Evolutionary conservation across 805 yeast genomes (phyloP).

Genomic region (Candida berthetii): DNA sequence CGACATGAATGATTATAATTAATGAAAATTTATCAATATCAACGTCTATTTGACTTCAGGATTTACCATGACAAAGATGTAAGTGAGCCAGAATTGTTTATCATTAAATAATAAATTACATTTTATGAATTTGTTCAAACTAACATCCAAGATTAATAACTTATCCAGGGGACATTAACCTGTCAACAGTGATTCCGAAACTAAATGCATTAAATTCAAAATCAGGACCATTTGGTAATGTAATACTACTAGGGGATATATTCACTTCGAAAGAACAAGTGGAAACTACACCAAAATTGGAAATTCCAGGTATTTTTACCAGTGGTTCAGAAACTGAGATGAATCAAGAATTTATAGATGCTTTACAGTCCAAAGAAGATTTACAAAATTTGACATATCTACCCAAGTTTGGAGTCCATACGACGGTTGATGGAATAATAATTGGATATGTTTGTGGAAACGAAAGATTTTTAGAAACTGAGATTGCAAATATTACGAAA

Average conservation of each 20-base stretch:
- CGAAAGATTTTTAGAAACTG: conserved; percentile 6
- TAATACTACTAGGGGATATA: conserved; percentile 46
- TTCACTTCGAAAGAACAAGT: conserved; percentile 1
- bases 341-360: no score
- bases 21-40: no score
- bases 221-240: conserved; percentile 62
- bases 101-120: no score
- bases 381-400: conserved; percentile 22
- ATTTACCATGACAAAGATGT: no score
- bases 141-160: not conserved
- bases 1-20: no score
- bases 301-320: conserved; percentile 5
- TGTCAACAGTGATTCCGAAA: conserved; percentile 31
- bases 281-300: conserved; percentile 13
- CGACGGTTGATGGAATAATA: conserved; percentile 37
- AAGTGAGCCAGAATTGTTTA: no score
- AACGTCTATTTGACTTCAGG: no score
- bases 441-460: conserved; percentile 39
- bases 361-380: conserved; percentile 4
- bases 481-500: conserved; percentile 20
- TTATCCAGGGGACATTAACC: conserved; percentile 3
- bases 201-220: conserved; percentile 44
- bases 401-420: conserved; percentile 29
- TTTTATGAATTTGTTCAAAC: no score
- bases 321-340: conserved; percentile 12